Evolutionary conservation across 345 rosid species (phyloP).

Genomic region (Lepidium aucheri): DNA sequence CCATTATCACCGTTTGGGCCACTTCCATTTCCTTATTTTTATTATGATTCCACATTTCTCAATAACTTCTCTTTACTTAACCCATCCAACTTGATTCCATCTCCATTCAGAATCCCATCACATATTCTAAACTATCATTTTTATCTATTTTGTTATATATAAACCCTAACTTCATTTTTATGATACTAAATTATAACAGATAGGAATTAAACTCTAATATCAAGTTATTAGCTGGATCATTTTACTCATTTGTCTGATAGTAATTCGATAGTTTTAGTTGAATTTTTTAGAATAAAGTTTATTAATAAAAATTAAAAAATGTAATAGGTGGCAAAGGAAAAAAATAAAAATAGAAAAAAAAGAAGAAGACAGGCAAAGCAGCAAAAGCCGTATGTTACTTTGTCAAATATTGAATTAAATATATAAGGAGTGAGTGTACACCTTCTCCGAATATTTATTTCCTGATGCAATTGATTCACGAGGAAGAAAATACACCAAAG

Average conservation of each 20-base stretch:
- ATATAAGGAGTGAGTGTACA: neutral
- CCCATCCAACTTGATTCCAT: conserved; percentile 9
- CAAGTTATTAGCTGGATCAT: no score
- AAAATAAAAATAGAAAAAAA: neutral
- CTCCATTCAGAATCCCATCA: conserved; percentile 18
- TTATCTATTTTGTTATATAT: no score
- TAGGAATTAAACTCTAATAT: no score
- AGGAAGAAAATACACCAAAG: neutral
- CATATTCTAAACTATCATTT: neutral
- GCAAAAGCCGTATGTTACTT: neutral
- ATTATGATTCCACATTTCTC: neutral
- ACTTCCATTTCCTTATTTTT: no score
- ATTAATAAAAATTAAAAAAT: no score
- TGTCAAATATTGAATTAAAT: neutral
- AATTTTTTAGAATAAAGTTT: no score
- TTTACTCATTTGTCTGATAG: no score
- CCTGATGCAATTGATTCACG: neutral
- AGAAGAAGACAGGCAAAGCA: neutral
- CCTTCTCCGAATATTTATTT: conserved; percentile 15
- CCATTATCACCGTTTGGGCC: conserved; percentile 16
- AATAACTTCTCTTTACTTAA: neutral
- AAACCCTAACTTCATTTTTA: no score
- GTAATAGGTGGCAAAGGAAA: conserved; percentile 3
- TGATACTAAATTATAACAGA: no score
- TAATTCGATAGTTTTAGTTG: no score